Percentiles rank a stretch among this genome's conserved stretches.
Evolutionary conservation across 1,139 yeast genomes (phyloP).

Genomic region (Magnusiomyces ingens): DNA sequence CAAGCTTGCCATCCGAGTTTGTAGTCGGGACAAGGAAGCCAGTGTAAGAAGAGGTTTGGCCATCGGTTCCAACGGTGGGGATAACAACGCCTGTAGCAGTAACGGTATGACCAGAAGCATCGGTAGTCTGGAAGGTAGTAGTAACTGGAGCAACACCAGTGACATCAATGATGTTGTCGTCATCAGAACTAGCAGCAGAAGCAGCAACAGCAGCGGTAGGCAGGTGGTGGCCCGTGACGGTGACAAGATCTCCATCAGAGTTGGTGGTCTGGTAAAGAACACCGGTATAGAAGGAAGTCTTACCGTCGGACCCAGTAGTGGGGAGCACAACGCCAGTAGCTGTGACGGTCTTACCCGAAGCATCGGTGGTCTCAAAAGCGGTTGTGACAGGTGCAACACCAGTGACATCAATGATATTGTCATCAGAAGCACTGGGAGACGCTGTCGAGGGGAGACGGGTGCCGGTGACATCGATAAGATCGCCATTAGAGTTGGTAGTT

Average conservation of each 20-base stretch:
- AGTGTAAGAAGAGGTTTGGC: not conserved
- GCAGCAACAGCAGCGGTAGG: slow-evolving; percentile 2
- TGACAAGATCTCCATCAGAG: not conserved
- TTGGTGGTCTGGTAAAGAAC: not conserved
- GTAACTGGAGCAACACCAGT: not conserved
- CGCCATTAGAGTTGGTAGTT: not conserved
- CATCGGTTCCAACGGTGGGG: slow-evolving; percentile 1
- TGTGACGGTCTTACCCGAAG: not conserved
- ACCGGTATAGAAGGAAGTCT: not conserved
- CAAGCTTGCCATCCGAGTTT: not conserved
- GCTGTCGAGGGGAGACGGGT: not conserved
- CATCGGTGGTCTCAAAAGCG: not conserved
- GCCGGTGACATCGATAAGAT: slow-evolving; percentile 1
- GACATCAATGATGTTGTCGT: not conserved
- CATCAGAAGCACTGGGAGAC: not conserved
- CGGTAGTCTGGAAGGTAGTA: slow-evolving; percentile 1
- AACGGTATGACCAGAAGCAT: not conserved
- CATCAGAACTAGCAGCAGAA: not conserved
- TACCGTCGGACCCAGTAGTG: not conserved
- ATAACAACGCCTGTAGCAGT: not conserved
- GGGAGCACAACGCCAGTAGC: not conserved
- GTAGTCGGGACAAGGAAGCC: slow-evolving; percentile 1
- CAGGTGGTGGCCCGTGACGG: slow-evolving; percentile 1
- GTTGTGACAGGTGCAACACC: slow-evolving; percentile 2
- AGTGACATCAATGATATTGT: slow-evolving; percentile 1